Evolutionary conservation across 2,329 filamentous ascomycete species (phyloP), one percentile per base, ranked within the genome.

Genomic region (Fusarium siculi): DNA sequence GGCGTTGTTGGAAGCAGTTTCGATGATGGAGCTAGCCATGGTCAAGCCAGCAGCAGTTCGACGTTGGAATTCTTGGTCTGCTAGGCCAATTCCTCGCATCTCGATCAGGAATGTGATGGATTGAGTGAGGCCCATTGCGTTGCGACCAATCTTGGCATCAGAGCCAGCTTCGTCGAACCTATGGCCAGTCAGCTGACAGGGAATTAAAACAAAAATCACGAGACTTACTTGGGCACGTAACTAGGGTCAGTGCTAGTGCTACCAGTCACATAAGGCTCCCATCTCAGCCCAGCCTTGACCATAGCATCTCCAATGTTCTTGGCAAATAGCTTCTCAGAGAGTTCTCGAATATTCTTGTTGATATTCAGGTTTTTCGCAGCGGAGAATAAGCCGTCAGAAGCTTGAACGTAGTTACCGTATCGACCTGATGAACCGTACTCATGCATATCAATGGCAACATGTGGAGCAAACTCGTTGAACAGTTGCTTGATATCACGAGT

Each of bases 351-450:
- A 21, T 73, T 66, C 14, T 66, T 39, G 54, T 81, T 70, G 47
- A 81, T 81, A 11, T 81, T 81, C 8, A 81, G 56, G 30, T 81
- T 81, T 70, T 81, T 81, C 4, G 79, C 79, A 2, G 80, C 79
- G 0, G 80, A 80, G 49, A 80, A 81, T 4, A 79, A 73, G 2
- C 78, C 79, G 42, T 81, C 80, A 2, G 78, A 66, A 3, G 73
- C 78, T 11, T 81, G 78, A 32, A 65, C 62, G 7, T 76, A 66
- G 1, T 68, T 67, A 2, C 79, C 79, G 11, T 70, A 79, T 34
- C 65, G 56, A 0, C 69, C 55, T 9, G 43, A 52, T 0, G 79
- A 74, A 2, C 70, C 71, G 42, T 80, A 81, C 57, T 81, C 80
- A 39, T 81, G 80, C 72, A 79, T 78, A n/a, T 81, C 80, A 9